These are phyloP conservation scores for Ephemerocybe angulata DNA, from an alignment of 768 basidiomycete species.

Conservation along the genomic window DNA sequence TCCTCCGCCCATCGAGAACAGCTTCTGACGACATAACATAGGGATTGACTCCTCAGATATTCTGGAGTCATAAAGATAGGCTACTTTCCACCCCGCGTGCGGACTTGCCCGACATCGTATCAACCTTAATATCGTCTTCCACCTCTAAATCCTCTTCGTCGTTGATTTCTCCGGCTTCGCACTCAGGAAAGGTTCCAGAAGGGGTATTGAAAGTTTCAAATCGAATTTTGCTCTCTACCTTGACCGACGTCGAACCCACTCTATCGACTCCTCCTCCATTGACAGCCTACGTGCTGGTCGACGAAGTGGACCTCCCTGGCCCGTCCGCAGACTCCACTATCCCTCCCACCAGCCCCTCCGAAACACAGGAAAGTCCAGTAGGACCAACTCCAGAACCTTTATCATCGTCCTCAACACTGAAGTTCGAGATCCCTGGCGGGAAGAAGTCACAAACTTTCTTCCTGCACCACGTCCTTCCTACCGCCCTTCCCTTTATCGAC, in stretches of 20 bases:
- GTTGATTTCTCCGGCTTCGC: background rate
- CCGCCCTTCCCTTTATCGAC: constrained; percentile 35
- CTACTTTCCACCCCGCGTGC: constrained; percentile 48
- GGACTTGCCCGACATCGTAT: constrained; percentile 47
- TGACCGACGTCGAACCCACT: background rate
- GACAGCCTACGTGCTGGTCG: constrained; percentile 29
- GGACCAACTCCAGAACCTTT: background rate
- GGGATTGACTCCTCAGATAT: constrained; percentile 73
- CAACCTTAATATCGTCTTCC: constrained; percentile 20
- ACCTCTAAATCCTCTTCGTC: background rate
- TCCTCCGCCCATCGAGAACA: background rate
- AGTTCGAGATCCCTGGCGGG: constrained; percentile 6
- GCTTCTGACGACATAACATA: constrained; percentile 22
- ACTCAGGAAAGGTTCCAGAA: background rate
- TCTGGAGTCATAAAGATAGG: constrained; percentile 55
- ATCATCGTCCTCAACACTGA: background rate
- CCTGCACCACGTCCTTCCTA: constrained; percentile 11
- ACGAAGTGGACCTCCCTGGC: background rate
- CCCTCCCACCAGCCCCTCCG: background rate
- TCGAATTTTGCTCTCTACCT: background rate
- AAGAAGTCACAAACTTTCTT: constrained; percentile 9
- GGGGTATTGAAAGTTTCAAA: background rate
- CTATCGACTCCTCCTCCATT: background rate
- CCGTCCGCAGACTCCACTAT: background rate
- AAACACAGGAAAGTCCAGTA: background rate